Evolutionary conservation across 2,329 filamentous ascomycete genomes (phyloP), one percentile per base, ranked within the genome.

Genomic region (Claviceps purpurea): DNA sequence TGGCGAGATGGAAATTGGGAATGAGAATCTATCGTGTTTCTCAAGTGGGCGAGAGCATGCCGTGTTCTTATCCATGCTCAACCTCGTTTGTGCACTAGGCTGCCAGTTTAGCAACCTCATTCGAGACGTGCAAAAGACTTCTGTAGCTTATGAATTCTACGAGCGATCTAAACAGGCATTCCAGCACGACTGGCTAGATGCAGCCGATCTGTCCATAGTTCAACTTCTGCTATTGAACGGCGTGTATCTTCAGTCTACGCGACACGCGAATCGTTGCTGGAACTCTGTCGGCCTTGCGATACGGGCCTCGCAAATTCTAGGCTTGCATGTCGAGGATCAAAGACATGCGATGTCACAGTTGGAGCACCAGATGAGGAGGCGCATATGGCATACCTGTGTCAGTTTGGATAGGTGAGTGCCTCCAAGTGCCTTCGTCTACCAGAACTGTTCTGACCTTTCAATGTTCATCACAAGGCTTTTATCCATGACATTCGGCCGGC

Each of bases 401-500:
- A 47, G 50, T 22, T 20, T 51, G 42, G 50, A 51, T 26, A 46
- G 50, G 42, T 51, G 11, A 51, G 42, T 30, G 18, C 2, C 37
- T 40, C 20, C 47, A 24, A 5, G 7, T 18, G 4, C 11, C 14
- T 3, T 40, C 3, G 3, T 40, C 34, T 18, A 38, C n/a, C 30
- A 24, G 14, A 5, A 26, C 37, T 22, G 11, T 18, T 34, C 24
- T 50, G 16, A 37, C 48, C 2, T n/a, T 14, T 34, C 26, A 30
- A 30, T 30, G 8, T 30, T 30, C 26, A 11, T 18, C 0, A 10
- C 24, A 16, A 51, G 50, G 24, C 50, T 51, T 34, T 40, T 51
- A 7, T 51, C 50, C 50, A 51, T 51, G 50, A 51, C 50, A 51
- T 51, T 51, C 30, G 50, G 50, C 22, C 50, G 50, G 8, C 50